These are phyloP conservation scores for Pythium sukuiense DNA, from an alignment of 352 stramenopile species.

Conservation along the genomic window DNA sequence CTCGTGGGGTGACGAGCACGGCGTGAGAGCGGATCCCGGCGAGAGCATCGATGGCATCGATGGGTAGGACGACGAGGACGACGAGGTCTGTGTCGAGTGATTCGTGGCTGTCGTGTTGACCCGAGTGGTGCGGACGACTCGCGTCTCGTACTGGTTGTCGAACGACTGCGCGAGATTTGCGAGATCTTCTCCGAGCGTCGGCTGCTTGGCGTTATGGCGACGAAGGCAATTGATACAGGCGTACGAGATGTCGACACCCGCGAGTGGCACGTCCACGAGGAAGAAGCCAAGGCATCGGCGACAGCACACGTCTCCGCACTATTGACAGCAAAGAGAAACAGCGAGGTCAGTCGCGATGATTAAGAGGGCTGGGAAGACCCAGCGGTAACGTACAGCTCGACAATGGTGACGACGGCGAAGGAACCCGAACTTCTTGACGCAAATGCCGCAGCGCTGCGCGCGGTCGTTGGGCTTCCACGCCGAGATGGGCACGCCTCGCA, in stretches of 20 bases:
- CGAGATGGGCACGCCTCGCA: constrained; percentile 49
- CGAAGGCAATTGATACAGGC: constrained; percentile 64
- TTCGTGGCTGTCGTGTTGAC: constrained; percentile 1
- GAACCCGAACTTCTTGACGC: constrained; percentile 64
- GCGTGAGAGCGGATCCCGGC: constrained; percentile 36
- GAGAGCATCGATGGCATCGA: constrained; percentile 10
- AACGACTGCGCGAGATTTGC: constrained; percentile 41
- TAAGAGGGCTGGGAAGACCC: constrained; percentile 1
- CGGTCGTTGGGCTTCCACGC: constrained; percentile 56
- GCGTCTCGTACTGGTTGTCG: constrained; percentile 31
- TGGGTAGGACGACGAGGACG: constrained; percentile 12
- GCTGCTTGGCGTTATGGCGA: constrained; percentile 45
- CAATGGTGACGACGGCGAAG: constrained; percentile 72
- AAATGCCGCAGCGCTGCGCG: constrained; percentile 53
- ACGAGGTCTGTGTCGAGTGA: background rate
- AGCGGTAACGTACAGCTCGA: constrained; percentile 41
- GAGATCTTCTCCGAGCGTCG: constrained; percentile 45
- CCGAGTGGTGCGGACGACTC: constrained; percentile 5
- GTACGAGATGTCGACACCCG: constrained; percentile 65
- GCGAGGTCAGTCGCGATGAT: background rate
- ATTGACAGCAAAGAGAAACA: constrained; percentile 8
- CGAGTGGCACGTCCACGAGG: constrained; percentile 61
- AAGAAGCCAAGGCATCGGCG: constrained; percentile 65
- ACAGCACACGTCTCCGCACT: constrained; percentile 78
- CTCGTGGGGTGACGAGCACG: constrained; percentile 31